phyloP scores from a whole-genome alignment of 495 filamentous ascomycete genomes.

The Aspergillus panamensis region DNA sequence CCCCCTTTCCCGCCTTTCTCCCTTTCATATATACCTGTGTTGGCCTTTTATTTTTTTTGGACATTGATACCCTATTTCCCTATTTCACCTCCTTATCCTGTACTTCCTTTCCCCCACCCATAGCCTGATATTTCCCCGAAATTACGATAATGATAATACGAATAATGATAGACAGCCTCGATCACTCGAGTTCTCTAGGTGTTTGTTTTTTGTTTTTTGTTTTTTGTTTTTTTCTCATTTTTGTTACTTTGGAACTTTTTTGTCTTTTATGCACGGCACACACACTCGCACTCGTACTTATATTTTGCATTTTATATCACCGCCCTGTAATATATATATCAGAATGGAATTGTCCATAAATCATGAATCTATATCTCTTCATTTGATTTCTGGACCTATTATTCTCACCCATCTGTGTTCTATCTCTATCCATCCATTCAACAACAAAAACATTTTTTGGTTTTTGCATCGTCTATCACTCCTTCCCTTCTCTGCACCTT shows the following conservation, averaged over 20 bases:
- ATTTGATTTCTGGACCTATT: no score
- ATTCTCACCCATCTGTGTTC: no score
- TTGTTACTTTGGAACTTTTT: not conserved
- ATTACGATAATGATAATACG: conserved; percentile 12
- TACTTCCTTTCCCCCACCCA: not conserved
- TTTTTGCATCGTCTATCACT: no score
- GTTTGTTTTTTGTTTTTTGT: not conserved
- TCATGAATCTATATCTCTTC: no score
- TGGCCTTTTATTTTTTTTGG: not conserved
- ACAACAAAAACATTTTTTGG: no score
- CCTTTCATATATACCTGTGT: not conserved
- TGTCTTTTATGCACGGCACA: not conserved
- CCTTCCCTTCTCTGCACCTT: not conserved
- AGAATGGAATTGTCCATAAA: no score
- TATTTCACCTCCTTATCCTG: not conserved
- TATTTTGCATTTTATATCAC: no score
- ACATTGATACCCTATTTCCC: conserved; percentile 8
- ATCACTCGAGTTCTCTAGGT: not conserved
- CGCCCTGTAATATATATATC: no score
- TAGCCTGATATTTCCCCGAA: not conserved
- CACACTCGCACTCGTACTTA: no score
- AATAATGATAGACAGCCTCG: conserved; percentile 3
- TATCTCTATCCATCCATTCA: no score
- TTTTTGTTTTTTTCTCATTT: not conserved
- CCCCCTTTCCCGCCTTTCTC: not conserved